Conservation (phyloP, 176 grass and related monocot species). For the Avena insularis region DNA sequence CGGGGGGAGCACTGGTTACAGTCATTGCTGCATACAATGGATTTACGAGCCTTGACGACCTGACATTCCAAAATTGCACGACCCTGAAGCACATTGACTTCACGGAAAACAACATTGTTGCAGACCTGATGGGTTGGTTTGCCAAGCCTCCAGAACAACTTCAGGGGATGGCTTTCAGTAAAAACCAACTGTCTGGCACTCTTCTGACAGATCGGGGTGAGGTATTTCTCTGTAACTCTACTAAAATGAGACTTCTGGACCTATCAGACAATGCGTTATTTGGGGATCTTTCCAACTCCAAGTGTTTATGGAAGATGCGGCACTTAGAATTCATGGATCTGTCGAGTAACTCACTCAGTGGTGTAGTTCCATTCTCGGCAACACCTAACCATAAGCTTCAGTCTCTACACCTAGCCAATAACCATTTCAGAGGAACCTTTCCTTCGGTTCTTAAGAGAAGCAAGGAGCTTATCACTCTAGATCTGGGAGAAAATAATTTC, state of each 20-base stretch:
- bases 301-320: neutral
- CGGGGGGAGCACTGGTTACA: neutral
- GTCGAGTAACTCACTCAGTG: neutral
- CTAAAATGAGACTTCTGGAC: neutral
- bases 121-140: neutral
- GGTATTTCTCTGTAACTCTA: constrained; percentile 23
- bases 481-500: constrained; percentile 12
- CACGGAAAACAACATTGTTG: constrained; percentile 7
- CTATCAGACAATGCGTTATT: neutral
- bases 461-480: neutral
- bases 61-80: constrained; percentile 13
- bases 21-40: neutral
- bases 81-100: constrained; percentile 1
- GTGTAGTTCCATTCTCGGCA: neutral
- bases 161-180: neutral
- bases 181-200: neutral
- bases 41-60: neutral
- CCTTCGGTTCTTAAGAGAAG: neutral
- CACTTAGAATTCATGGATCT: neutral
- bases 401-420: constrained; percentile 7
- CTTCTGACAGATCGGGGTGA: neutral
- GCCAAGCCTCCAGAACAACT: neutral
- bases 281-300: constrained; percentile 7
- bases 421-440: constrained; percentile 6
- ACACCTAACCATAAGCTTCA: neutral